phyloP scores from a whole-genome alignment of 78 protist species.

The Pigoraptor vietnamica region DNA sequence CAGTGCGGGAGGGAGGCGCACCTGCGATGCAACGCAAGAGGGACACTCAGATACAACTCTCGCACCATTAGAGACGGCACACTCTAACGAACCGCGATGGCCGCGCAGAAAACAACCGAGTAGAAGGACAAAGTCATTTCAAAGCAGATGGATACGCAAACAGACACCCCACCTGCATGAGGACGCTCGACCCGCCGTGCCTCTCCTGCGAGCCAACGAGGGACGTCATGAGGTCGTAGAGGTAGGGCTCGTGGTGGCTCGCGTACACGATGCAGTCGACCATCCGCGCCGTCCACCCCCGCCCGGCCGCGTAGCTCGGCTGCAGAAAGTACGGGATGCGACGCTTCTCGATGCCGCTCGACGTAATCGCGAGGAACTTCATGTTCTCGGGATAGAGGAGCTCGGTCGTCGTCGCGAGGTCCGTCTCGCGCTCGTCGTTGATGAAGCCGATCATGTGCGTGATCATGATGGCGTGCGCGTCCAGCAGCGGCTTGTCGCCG shows the following conservation, averaged over 20 bases:
- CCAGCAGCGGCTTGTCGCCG: not conserved
- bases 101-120: no score
- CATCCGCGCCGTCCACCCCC: not conserved
- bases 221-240: not conserved
- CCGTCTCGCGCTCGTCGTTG: not conserved
- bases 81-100: no score
- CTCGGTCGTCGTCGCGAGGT: not conserved
- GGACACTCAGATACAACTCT: no score
- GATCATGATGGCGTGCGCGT: not conserved
- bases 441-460: not conserved
- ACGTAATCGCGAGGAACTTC: not conserved
- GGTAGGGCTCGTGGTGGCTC: not conserved
- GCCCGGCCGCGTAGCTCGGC: not conserved
- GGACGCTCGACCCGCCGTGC: not conserved
- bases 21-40: no score
- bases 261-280: not conserved
- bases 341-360: not conserved
- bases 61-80: no score
- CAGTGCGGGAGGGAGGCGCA: not conserved
- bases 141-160: no score
- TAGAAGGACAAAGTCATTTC: no score
- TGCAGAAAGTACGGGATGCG: not conserved
- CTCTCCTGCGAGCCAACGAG: not conserved
- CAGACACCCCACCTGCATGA: no score
- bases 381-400: not conserved